A percentile compares a stretch with the other conserved stretches of the same genome.
phyloP scores from a whole-genome alignment of 2,329 filamentous ascomycete genomes.

The Paracoccidioides brasiliensis region DNA sequence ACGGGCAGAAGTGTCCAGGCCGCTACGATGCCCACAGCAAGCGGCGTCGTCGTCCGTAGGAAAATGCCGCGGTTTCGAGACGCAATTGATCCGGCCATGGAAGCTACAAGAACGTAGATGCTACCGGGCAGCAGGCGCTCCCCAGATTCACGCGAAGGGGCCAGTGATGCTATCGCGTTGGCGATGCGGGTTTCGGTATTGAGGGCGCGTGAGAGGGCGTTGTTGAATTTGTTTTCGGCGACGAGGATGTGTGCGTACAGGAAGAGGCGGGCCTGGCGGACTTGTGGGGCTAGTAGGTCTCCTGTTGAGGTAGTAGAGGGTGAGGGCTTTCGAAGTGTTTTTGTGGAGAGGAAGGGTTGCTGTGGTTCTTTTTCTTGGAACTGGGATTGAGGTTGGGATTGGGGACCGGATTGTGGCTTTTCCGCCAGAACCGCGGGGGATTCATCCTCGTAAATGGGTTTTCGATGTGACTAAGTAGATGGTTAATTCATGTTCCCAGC shows the following conservation, averaged over 20 bases:
- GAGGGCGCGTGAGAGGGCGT: constrained; percentile 66
- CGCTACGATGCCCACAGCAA: constrained; percentile 67
- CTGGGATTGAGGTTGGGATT: constrained; percentile 3
- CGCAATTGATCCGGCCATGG: constrained; percentile 90
- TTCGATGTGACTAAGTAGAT: constrained; percentile 6
- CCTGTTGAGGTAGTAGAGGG: constrained; percentile 54
- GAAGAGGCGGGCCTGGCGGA: constrained; percentile 66
- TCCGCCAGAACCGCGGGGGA: not conserved
- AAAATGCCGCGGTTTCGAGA: constrained; percentile 77
- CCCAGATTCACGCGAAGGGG: constrained; percentile 69
- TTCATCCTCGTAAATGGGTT: constrained; percentile 14
- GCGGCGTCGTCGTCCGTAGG: constrained; percentile 61
- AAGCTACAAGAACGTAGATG: constrained; percentile 83
- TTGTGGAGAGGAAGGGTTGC: not conserved
- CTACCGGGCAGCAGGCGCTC: constrained; percentile 81
- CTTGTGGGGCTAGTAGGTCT: constrained; percentile 72
- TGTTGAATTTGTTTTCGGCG: constrained; percentile 73
- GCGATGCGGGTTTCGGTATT: constrained; percentile 82
- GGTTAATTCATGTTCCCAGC: not conserved
- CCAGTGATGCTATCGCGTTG: constrained; percentile 73
- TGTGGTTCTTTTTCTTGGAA: constrained; percentile 4
- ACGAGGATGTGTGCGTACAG: constrained; percentile 61
- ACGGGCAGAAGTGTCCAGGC: constrained; percentile 76
- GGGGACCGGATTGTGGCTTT: not conserved
- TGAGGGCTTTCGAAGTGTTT: constrained; percentile 11